phyloP scores from a whole-genome alignment of 2,329 filamentous ascomycete species.

The Fusarium brachygibbosum region DNA sequence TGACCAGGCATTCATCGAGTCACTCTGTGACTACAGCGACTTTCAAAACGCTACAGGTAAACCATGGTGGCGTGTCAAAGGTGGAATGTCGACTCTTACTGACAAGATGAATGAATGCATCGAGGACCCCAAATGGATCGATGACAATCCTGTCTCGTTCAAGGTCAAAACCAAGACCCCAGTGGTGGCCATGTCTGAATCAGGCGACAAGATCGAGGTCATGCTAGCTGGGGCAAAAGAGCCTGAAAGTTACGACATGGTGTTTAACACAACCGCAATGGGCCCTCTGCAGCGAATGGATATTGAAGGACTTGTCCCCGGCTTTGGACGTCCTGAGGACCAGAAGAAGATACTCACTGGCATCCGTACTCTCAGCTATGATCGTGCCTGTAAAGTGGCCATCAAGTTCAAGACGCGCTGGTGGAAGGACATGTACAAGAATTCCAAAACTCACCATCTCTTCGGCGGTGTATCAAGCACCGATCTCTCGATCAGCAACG shows the following conservation, averaged over 20 bases:
- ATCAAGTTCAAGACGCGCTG: conserved; percentile 37
- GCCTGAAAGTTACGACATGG: conserved; percentile 16
- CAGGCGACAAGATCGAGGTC: conserved; percentile 1
- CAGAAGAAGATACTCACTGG: conserved; percentile 17
- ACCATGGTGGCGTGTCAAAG: conserved; percentile 29
- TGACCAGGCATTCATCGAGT: conserved; percentile 26
- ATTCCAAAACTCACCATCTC: accelerated
- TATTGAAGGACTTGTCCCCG: background rate
- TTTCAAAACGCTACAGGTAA: conserved; percentile 11
- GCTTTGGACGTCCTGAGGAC: background rate
- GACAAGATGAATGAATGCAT: conserved; percentile 25
- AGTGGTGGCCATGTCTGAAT: conserved; percentile 12
- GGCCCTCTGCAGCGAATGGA: conserved; percentile 32
- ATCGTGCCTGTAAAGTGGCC: conserved; percentile 29
- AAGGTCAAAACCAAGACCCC: background rate
- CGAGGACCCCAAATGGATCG: background rate
- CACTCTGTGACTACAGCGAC: conserved; percentile 31
- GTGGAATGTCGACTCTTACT: conserved; percentile 32
- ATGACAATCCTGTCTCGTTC: background rate
- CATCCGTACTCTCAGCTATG: conserved; percentile 28
- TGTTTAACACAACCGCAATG: conserved; percentile 40
- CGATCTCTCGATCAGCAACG: conserved; percentile 10
- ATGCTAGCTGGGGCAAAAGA: background rate
- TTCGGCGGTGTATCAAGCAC: conserved; percentile 19
- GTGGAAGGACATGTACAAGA: conserved; percentile 35